These are phyloP conservation scores for Gastroboletus turbinatus DNA, from an alignment of 1,284 basidiomycete species.

Conservation along the genomic window DNA sequence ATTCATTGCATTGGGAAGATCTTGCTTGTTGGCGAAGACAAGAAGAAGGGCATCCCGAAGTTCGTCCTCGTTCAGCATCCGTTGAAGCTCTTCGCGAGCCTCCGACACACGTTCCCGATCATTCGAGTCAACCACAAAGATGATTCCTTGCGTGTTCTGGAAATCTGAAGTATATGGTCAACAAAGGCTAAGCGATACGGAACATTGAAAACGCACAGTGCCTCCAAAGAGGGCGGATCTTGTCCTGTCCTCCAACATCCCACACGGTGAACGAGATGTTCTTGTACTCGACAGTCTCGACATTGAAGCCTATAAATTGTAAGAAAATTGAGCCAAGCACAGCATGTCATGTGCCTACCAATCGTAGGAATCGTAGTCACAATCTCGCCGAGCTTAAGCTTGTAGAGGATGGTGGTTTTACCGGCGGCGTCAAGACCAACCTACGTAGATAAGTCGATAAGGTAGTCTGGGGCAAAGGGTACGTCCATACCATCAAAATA, in stretches of 20 bases:
- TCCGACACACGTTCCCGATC: constrained; percentile 99
- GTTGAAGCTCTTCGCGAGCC: constrained; percentile 98
- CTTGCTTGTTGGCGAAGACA: constrained; percentile 99
- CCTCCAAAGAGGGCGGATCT: constrained; percentile 94
- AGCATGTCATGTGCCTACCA: constrained; percentile 56
- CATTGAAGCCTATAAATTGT: constrained; percentile 84
- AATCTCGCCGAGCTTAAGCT: constrained; percentile 97
- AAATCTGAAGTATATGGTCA: constrained; percentile 67
- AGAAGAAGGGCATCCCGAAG: constrained; percentile 97
- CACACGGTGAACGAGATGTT: constrained; percentile 91
- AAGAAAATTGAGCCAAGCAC: constrained; percentile 18
- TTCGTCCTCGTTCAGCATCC: constrained; percentile 99
- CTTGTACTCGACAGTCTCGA: constrained; percentile 94
- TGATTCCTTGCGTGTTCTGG: constrained; percentile 99
- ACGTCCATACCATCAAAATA: constrained; percentile 64
- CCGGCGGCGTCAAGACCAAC: constrained; percentile 97
- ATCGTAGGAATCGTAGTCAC: constrained; percentile 99
- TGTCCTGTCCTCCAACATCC: constrained; percentile 89
- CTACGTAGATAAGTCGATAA: constrained; percentile 37
- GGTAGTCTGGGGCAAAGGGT: constrained; percentile 11
- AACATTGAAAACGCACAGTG: constrained; percentile 71
- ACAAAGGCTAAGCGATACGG: constrained; percentile 23
- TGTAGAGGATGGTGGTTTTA: constrained; percentile 98
- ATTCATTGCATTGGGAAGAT: constrained; percentile 99
- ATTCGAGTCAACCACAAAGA: constrained; percentile 99